Percentiles rank a stretch among this genome's conserved stretches.
These are phyloP conservation scores for Saussurea involucrata DNA, from an alignment of 129 eudicot species.

Conservation along the genomic window DNA sequence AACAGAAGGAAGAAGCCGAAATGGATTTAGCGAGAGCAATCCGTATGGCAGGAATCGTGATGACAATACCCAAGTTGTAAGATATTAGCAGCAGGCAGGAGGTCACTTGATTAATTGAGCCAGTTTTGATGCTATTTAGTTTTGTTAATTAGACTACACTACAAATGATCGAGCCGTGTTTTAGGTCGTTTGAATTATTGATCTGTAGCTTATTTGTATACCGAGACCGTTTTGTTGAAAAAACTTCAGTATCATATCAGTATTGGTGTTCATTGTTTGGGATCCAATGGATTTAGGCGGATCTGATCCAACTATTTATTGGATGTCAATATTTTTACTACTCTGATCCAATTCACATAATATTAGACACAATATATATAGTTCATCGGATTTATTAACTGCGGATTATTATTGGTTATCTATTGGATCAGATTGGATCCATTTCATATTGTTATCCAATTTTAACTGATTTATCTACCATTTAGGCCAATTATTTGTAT, in stretches of 20 bases:
- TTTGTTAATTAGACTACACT: neutral
- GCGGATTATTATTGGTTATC: too few species aligned
- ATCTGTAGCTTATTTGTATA: neutral
- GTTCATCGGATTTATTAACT: neutral
- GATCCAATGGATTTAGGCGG: neutral
- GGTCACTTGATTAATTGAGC: too few species aligned
- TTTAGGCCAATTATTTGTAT: too few species aligned
- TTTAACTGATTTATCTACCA: too few species aligned
- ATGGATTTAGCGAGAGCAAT: constrained; percentile 57
- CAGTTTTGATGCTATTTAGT: neutral
- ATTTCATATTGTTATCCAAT: too few species aligned
- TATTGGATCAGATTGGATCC: too few species aligned
- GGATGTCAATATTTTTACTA: neutral
- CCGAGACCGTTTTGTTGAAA: neutral
- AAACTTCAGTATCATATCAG: neutral
- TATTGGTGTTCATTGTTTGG: neutral
- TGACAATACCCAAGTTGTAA: constrained; percentile 45
- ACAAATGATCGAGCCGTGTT: neutral
- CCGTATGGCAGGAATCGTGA: constrained; percentile 63
- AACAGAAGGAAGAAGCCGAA: constrained; percentile 51
- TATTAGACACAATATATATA: too few species aligned
- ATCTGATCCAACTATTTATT: too few species aligned
- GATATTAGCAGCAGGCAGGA: constrained; percentile 37
- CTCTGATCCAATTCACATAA: too few species aligned
- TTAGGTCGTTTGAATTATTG: neutral